Evolutionary conservation across 805 yeast genomes (phyloP), one percentile per base, ranked within the genome.

Genomic region (Schwanniomyces occidentalis): DNA sequence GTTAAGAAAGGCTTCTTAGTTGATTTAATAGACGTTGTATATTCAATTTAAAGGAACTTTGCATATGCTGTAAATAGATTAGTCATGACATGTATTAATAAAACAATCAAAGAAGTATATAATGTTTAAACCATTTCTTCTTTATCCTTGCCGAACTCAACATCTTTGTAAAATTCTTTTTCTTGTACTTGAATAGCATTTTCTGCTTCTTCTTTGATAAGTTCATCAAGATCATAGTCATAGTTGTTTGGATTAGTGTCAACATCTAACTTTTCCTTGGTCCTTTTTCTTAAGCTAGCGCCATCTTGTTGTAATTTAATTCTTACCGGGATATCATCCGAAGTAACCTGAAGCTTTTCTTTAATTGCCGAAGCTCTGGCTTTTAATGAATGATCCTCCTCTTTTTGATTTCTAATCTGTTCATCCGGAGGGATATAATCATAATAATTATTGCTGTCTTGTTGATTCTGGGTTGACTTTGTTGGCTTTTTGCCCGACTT

Each of bases 341-440:
- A 41, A 5, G 71, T 65, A 17, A 66, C 46, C 13, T 56, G 48
- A 32, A 57, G 47, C 27, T 45, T 59, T 18, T 54, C 65, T 44
- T 48, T 54, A 17, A 62, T 38, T n/a, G 56, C 56, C 2, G 54
- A 40, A 6, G 51, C 52, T 3, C 44, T 38, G 3, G 49, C 46
- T 13, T 30, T 35, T 16, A 48, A 20, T 6, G 52, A 37, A 16
- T 34, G 31, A 17, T 37, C 37, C 5, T 40, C 38, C 20, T 31
- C n/a, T 4, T 32, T 42, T 25, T 24, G 37, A 33, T 36, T 42
- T 30, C 34, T 44, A 34, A 41, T 35, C 22, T 49, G 55, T 33
- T 63, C 68, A 44, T 67, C 72, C 16, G 72, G 71, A 4, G 73
- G 71, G 26, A 64, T 43, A 44, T 68, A 68, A 2, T 69, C 72